phyloP scores from a whole-genome alignment of 2,329 filamentous ascomycete genomes.

The Ophiostoma novo-ulmi region DNA sequence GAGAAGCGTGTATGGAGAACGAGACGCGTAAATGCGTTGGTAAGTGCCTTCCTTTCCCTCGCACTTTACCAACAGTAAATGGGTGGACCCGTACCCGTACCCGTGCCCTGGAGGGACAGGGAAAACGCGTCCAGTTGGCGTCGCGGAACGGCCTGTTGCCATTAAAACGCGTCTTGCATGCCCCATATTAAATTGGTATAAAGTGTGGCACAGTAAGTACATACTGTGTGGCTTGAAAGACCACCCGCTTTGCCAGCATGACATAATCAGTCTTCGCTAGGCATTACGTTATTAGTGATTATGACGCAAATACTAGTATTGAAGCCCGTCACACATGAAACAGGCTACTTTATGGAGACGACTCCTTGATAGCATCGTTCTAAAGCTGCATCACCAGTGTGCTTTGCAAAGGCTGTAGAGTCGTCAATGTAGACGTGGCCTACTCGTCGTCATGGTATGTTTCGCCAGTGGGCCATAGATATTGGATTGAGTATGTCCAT shows the following conservation, averaged over 20 bases:
- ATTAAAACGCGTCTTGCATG: slow-evolving; percentile 4
- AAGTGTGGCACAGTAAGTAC: slow-evolving; percentile 8
- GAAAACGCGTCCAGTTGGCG: slow-evolving; percentile 23
- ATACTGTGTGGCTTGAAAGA: neutral
- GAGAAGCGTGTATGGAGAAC: slow-evolving; percentile 2
- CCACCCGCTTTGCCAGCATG: neutral
- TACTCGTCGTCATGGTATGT: slow-evolving; percentile 4
- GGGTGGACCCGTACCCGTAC: slow-evolving; percentile 16
- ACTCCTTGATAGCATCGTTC: neutral
- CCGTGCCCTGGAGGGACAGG: slow-evolving; percentile 5
- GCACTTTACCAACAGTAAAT: neutral
- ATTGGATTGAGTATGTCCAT: too few species aligned
- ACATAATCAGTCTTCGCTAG: neutral
- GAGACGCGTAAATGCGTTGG: slow-evolving; percentile 1
- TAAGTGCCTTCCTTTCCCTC: neutral
- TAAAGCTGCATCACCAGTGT: neutral
- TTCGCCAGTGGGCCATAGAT: neutral
- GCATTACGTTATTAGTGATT: neutral
- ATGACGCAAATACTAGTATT: neutral
- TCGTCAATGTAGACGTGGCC: slow-evolving; percentile 15
- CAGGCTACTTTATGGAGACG: neutral
- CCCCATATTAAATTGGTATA: neutral
- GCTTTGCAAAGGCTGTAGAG: neutral
- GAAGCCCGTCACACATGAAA: neutral
- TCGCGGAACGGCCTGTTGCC: slow-evolving; percentile 12